phyloP scores from a whole-genome alignment of 257 asterid species.

The Vinca minor region DNA sequence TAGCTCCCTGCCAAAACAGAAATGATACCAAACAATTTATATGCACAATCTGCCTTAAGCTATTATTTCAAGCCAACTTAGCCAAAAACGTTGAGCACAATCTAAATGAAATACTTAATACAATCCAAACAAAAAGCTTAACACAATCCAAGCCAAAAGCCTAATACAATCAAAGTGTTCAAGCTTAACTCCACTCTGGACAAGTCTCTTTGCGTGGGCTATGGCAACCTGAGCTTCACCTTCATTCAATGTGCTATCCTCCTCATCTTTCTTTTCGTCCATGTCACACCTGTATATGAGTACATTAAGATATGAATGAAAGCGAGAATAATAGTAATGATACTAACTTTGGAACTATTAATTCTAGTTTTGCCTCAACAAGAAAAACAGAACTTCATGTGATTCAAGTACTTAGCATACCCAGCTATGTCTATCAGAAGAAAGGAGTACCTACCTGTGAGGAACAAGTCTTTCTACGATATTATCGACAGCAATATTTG shows the following conservation, averaged over 20 bases:
- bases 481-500: constrained; percentile 98
- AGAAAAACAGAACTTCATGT: constrained; percentile 5
- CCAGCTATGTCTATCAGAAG: constrained; percentile 91
- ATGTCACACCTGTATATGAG: constrained; percentile 65
- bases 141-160: too few relatives aligned
- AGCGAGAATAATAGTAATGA: background rate
- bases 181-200: constrained; percentile 82
- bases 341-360: background rate
- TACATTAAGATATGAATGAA: background rate
- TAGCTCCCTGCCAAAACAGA: too few relatives aligned
- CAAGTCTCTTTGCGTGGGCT: constrained; percentile 84
- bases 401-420: constrained; percentile 24
- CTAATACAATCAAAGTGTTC: too few relatives aligned
- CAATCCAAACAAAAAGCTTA: too few relatives aligned
- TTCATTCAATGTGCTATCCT: constrained; percentile 83
- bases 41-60: too few relatives aligned
- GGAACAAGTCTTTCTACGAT: constrained; percentile 95
- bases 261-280: constrained; percentile 98
- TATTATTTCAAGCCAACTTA: too few relatives aligned
- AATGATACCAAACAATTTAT: too few relatives aligned
- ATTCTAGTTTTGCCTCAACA: background rate
- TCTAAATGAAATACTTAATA: too few relatives aligned
- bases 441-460: constrained; percentile 83
- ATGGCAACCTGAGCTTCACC: constrained; percentile 91
- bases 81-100: too few relatives aligned